Conservation (phyloP, 192 early-diverging fungal species). For the Radiomyces spectabilis region DNA sequence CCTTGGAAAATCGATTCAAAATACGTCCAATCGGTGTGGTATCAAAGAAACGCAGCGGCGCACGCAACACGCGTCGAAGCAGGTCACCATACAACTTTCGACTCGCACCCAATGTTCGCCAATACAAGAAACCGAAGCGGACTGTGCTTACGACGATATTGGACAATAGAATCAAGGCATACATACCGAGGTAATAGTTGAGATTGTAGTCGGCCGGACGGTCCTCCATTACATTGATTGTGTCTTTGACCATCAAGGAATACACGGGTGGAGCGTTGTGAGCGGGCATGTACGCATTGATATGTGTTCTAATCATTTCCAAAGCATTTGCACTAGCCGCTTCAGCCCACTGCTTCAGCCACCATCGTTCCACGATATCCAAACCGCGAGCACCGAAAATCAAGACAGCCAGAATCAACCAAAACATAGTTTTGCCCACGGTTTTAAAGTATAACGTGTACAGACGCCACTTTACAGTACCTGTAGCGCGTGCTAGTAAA, state of each 20-base stretch:
- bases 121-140: conserved; percentile 24
- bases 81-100: conserved; percentile 45
- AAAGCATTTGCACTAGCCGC: too few relatives aligned
- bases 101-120: conserved; percentile 45
- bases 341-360: conserved; percentile 50
- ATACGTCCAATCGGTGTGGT: conserved; percentile 77
- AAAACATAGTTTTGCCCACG: conserved; percentile 48
- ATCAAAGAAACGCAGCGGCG: conserved; percentile 83
- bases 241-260: not conserved
- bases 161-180: conserved; percentile 40
- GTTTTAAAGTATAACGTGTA: conserved; percentile 69
- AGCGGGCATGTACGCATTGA: too few relatives aligned
- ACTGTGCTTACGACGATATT: conserved; percentile 20
- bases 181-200: conserved; percentile 53
- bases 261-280: not conserved
- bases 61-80: conserved; percentile 49
- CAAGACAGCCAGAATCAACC: conserved; percentile 40
- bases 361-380: conserved; percentile 46
- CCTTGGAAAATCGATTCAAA: conserved; percentile 83
- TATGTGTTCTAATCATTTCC: too few relatives aligned
- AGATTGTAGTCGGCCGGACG: too few relatives aligned
- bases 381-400: conserved; percentile 30
- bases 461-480: conserved; percentile 62
- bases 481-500: conserved; percentile 44
- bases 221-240: not conserved